Conservation (phyloP, 306 rosid species). For the Astragalus membranaceus region DNA sequence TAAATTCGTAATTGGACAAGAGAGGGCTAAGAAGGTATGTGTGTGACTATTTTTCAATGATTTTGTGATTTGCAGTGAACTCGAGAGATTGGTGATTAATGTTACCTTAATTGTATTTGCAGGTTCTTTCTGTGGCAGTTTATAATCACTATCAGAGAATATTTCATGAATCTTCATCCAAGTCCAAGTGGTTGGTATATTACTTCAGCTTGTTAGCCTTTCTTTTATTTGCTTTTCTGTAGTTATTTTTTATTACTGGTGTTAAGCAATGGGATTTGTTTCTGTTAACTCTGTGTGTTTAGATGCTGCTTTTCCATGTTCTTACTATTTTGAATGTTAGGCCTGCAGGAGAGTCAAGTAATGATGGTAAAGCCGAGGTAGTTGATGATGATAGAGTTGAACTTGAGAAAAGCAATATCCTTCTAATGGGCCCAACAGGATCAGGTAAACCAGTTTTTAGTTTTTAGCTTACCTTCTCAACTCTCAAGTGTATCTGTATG, state of each 20-base stretch:
- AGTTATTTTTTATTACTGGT: background rate
- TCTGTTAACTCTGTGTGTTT: background rate
- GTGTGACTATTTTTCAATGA: background rate
- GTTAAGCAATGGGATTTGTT: background rate
- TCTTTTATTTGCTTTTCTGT: background rate
- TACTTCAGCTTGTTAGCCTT: background rate
- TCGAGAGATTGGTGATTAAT: background rate
- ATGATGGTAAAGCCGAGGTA: conserved; percentile 30
- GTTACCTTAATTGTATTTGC: conserved; percentile 18
- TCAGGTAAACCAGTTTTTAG: conserved; percentile 58
- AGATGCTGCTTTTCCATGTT: conserved; percentile 29
- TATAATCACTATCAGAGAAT: conserved; percentile 95
- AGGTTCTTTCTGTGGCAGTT: conserved; percentile 97
- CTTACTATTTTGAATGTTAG: conserved; percentile 54
- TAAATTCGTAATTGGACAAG: conserved; percentile 93
- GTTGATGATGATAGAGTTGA: conserved; percentile 71
- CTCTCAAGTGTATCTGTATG: background rate
- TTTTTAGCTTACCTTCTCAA: background rate
- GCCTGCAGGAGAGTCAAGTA: conserved; percentile 67
- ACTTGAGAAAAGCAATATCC: conserved; percentile 96
- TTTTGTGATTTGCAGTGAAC: background rate
- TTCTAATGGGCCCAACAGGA: conserved; percentile 97
- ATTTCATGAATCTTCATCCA: conserved; percentile 47
- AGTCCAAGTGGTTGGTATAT: conserved; percentile 55
- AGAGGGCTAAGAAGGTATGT: conserved; percentile 82